phyloP scores from a whole-genome alignment of 306 rosid species.

The Malus asiatica region DNA sequence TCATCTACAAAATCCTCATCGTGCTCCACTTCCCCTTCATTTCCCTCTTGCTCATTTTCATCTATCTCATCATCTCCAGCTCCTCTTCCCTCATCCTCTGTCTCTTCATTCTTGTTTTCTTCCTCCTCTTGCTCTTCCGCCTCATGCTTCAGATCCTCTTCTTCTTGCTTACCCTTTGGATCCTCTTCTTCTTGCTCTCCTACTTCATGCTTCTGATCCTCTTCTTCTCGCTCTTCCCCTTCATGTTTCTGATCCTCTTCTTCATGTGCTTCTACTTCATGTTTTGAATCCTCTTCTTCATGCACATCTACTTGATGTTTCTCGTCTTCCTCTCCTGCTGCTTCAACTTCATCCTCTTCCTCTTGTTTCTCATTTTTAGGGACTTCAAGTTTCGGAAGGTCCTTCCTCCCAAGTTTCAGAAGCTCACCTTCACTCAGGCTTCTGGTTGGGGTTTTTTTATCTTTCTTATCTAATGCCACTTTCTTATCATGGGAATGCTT shows the following conservation, averaged over 20 bases:
- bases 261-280: slow-evolving; percentile 29
- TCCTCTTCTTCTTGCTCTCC: slow-evolving; percentile 30
- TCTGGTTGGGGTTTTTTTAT: slow-evolving; percentile 18
- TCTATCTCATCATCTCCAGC: slow-evolving; percentile 69
- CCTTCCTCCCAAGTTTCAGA: slow-evolving; percentile 75
- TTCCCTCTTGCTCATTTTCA: slow-evolving; percentile 61
- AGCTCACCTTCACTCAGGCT: slow-evolving; percentile 25
- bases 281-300: slow-evolving; percentile 16
- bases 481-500: slow-evolving; percentile 92
- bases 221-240: slow-evolving; percentile 26
- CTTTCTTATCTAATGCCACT: slow-evolving; percentile 50
- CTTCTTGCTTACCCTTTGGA: slow-evolving; percentile 30
- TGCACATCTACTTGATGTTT: slow-evolving; percentile 38
- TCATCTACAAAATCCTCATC: slow-evolving; percentile 55
- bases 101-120: slow-evolving; percentile 43
- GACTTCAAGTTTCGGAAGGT: slow-evolving; percentile 43
- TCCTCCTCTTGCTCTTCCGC: slow-evolving; percentile 48
- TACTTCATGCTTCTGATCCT: slow-evolving; percentile 27
- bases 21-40: slow-evolving; percentile 40
- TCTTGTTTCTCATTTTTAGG: slow-evolving; percentile 34
- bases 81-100: slow-evolving; percentile 52
- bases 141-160: slow-evolving; percentile 23
- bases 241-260: slow-evolving; percentile 31
- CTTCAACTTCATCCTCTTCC: slow-evolving; percentile 75
- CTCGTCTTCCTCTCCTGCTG: slow-evolving; percentile 43